Percentiles rank a stretch among this genome's conserved stretches.
Conservation (phyloP, 192 early-diverging fungal species). For the Coemansia guatemalensis region DNA sequence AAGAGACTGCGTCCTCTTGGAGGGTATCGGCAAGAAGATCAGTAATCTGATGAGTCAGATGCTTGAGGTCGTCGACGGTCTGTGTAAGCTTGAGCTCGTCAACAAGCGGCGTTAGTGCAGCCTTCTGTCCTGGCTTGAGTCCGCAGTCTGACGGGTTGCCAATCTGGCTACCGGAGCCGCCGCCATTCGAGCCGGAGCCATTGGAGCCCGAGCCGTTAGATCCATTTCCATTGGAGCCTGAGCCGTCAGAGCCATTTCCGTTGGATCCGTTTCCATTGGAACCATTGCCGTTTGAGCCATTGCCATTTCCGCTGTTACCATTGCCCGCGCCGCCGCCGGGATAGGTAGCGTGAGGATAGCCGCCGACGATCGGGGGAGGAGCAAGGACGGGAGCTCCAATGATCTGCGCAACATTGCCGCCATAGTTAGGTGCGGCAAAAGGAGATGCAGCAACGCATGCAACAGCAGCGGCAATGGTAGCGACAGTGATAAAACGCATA, state of each 20-base stretch:
- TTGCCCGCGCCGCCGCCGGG: constrained; percentile 20
- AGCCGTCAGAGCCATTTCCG: constrained; percentile 24
- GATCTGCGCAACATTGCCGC: constrained; percentile 25
- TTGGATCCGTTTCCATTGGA: constrained; percentile 17
- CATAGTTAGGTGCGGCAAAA: constrained; percentile 39
- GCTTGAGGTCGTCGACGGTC: constrained; percentile 52
- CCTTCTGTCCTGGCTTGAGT: constrained; percentile 31
- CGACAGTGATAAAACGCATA: constrained; percentile 41
- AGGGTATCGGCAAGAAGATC: constrained; percentile 48
- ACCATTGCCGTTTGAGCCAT: constrained; percentile 4
- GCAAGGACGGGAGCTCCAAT: constrained; percentile 18
- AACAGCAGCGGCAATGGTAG: constrained; percentile 28
- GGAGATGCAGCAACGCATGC: constrained; percentile 36
- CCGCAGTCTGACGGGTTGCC: constrained; percentile 41
- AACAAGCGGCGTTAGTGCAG: constrained; percentile 47
- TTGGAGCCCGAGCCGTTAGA: constrained; percentile 20
- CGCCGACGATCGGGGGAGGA: constrained; percentile 6
- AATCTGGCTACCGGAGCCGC: constrained; percentile 21
- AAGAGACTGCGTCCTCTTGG: constrained; percentile 36
- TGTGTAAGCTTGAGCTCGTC: constrained; percentile 46
- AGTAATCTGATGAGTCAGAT: constrained; percentile 50
- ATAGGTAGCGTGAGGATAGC: constrained; percentile 17
- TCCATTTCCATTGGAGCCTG: constrained; percentile 18
- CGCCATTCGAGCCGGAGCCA: constrained; percentile 19
- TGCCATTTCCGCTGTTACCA: constrained; percentile 5